Base-by-base conservation (phyloP, 768 basidiomycete genomes). In the Pleurotus platypus region DNA sequence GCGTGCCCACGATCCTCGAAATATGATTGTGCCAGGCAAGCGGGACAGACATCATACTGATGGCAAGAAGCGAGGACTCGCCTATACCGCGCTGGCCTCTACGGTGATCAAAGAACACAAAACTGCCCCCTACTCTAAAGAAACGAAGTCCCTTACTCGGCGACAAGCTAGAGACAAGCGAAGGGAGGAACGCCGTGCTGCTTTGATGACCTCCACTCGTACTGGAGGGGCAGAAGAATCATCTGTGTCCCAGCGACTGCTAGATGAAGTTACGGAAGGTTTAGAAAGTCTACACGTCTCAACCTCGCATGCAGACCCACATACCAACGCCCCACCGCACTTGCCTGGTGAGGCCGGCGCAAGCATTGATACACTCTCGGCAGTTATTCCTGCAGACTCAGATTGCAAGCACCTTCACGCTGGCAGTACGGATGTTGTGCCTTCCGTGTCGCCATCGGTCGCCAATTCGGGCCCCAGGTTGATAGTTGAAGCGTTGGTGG, bases 401-500 rank as follows among this genome's bases (percentile, higher is more conserved):
- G 26, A 27, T 47, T 45, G 42, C 13, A 18, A 46, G 5, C 26
- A 30, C 16, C 24, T 16, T 18, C 55, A 15, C 26, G 30, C 8
- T 16, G 15, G 15, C 38, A 26, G 12, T 37, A n/a, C 4, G 42
- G 30, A 30, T n/a, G 15, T n/a, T 49, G 57, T 22, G 30, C 15
- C 7, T 20, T 12, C 16, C 46, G 51, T n/a, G 22, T 15, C 7
- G 11, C 22, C 6, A 20, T 18, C 51, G 4, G 15, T 20, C n/a
- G 18, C 37, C 16, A 42, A 39, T 20, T 13, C 51, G 12, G 51
- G 51, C 76, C 78, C 81, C 30, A 74, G 87, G n/a, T 72, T 87
- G 3, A 92, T 92, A 47, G 89, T 92, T 8, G 90, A 94, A 67
- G 91, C 83, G 2, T 76, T 93, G 27, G 85, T 94, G 2, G 84